Percentiles rank a stretch among this genome's conserved stretches.
Evolutionary conservation across 2,329 filamentous ascomycete species (phyloP).

Genomic region (Stachybotrys echinatus): DNA sequence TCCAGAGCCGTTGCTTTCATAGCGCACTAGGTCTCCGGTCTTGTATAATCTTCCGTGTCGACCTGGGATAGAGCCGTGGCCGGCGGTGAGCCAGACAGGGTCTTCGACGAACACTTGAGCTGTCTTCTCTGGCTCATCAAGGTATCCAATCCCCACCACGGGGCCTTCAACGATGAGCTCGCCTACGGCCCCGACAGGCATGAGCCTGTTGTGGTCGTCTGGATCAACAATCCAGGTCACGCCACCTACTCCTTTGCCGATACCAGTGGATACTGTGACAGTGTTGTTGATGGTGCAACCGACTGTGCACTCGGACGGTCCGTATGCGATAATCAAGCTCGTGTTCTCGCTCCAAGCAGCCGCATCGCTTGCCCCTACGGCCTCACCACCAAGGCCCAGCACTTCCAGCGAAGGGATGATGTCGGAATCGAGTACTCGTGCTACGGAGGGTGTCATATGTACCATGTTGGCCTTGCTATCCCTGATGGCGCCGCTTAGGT

Average conservation of each 20-base stretch:
- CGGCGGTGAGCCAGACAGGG: slow-evolving; percentile 44
- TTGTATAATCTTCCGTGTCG: slow-evolving; percentile 46
- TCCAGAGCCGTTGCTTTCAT: slow-evolving; percentile 47
- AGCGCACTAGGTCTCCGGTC: slow-evolving; percentile 54
- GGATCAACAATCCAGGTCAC: slow-evolving; percentile 48
- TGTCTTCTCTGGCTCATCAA: slow-evolving; percentile 54
- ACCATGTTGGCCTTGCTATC: slow-evolving; percentile 41
- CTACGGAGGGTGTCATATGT: slow-evolving; percentile 46
- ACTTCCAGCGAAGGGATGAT: slow-evolving; percentile 41
- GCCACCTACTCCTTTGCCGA: slow-evolving; percentile 42
- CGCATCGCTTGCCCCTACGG: slow-evolving; percentile 46
- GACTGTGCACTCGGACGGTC: slow-evolving; percentile 49
- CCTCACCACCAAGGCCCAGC: slow-evolving; percentile 45
- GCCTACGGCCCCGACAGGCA: slow-evolving; percentile 43
- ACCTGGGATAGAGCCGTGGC: slow-evolving; percentile 27
- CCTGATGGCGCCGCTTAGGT: slow-evolving; percentile 39
- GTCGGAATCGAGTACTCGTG: slow-evolving; percentile 38
- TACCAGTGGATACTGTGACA: slow-evolving; percentile 34
- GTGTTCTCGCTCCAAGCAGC: slow-evolving; percentile 40
- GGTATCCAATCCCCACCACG: slow-evolving; percentile 57
- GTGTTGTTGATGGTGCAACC: slow-evolving; percentile 43
- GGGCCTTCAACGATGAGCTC: slow-evolving; percentile 53
- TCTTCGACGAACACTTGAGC: slow-evolving; percentile 51
- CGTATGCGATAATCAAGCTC: slow-evolving; percentile 46
- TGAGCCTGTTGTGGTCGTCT: slow-evolving; percentile 37